Conservation (phyloP, 352 stramenopile genomes). For the Globisporangium radiosum region DNA sequence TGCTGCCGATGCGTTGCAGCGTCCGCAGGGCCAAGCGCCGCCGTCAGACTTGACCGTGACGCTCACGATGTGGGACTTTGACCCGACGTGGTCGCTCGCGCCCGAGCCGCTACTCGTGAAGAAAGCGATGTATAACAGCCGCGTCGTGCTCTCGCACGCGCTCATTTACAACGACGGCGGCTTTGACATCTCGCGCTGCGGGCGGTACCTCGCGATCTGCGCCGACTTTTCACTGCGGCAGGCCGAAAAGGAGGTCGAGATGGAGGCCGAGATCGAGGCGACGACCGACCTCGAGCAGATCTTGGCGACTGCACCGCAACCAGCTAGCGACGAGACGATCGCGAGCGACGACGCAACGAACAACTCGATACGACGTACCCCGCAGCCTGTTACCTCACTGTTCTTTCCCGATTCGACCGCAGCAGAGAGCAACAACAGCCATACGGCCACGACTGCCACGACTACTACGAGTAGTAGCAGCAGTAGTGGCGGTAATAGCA, state of each 20-base stretch:
- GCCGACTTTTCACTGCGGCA: slow-evolving; percentile 91
- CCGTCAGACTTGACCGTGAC: slow-evolving; percentile 91
- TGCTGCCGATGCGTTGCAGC: slow-evolving; percentile 20
- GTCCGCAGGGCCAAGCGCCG: slow-evolving; percentile 62
- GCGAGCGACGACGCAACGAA: slow-evolving; percentile 64
- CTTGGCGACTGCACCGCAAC: slow-evolving; percentile 50
- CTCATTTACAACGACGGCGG: slow-evolving; percentile 97
- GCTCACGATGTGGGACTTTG: slow-evolving; percentile 93
- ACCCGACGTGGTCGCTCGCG: slow-evolving; percentile 73
- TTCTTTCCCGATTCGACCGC: neutral
- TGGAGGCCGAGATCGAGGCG: slow-evolving; percentile 71
- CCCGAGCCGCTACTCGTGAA: slow-evolving; percentile 63
- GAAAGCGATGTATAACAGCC: slow-evolving; percentile 83
- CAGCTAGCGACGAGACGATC: slow-evolving; percentile 35
- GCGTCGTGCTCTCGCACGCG: slow-evolving; percentile 84
- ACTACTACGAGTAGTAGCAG: no score
- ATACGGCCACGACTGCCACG: no score
- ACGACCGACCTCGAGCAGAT: slow-evolving; percentile 73
- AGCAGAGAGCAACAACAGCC: neutral
- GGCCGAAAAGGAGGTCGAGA: slow-evolving; percentile 81
- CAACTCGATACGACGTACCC: slow-evolving; percentile 34
- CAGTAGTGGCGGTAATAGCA: no score
- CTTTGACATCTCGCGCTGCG: slow-evolving; percentile 95
- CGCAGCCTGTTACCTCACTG: slow-evolving; percentile 18
- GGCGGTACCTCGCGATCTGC: slow-evolving; percentile 92